Evolutionary conservation across 345 rosid species (phyloP).

Genomic region (Arabidopsis suecica): DNA sequence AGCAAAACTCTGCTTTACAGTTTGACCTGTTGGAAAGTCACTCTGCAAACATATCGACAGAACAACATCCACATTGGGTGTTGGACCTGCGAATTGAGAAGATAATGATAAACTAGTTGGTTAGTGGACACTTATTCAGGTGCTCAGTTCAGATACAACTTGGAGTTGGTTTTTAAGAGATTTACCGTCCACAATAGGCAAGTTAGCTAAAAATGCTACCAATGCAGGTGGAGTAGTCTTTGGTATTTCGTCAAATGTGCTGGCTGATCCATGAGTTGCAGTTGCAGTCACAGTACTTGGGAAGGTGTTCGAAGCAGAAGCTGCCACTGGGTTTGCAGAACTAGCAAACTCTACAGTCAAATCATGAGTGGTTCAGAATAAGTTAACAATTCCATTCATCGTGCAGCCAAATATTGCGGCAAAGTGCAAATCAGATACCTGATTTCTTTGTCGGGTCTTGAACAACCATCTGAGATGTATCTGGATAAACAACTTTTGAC

Average conservation of each 20-base stretch:
- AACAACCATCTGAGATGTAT: slow-evolving; percentile 70
- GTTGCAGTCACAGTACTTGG: slow-evolving; percentile 48
- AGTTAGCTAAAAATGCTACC: slow-evolving; percentile 69
- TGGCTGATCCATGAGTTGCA: slow-evolving; percentile 52
- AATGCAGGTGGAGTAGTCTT: slow-evolving; percentile 86
- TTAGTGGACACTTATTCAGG: slow-evolving; percentile 17
- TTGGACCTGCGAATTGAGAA: slow-evolving; percentile 61
- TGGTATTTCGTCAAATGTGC: slow-evolving; percentile 63
- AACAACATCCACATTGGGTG: slow-evolving; percentile 78
- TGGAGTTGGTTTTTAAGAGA: slow-evolving; percentile 32
- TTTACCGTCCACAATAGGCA: slow-evolving; percentile 80
- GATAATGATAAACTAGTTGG: slow-evolving; percentile 3
- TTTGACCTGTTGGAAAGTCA: slow-evolving; percentile 56
- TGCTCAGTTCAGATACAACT: slow-evolving; percentile 15
- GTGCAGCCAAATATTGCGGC: slow-evolving; percentile 15
- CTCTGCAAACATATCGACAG: slow-evolving; percentile 89
- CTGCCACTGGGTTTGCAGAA: slow-evolving; percentile 49
- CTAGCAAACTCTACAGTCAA: slow-evolving; percentile 51
- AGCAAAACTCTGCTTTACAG: slow-evolving; percentile 51
- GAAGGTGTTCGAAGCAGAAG: slow-evolving; percentile 50
- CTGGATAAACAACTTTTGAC: slow-evolving; percentile 63
- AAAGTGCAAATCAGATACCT: slow-evolving; percentile 52
- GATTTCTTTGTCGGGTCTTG: slow-evolving; percentile 77
- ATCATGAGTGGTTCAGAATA: slow-evolving; percentile 21
- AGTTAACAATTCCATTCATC: background rate